Base-by-base conservation (phyloP, 2,329 filamentous ascomycete genomes). In the Venturia nashicola region DNA sequence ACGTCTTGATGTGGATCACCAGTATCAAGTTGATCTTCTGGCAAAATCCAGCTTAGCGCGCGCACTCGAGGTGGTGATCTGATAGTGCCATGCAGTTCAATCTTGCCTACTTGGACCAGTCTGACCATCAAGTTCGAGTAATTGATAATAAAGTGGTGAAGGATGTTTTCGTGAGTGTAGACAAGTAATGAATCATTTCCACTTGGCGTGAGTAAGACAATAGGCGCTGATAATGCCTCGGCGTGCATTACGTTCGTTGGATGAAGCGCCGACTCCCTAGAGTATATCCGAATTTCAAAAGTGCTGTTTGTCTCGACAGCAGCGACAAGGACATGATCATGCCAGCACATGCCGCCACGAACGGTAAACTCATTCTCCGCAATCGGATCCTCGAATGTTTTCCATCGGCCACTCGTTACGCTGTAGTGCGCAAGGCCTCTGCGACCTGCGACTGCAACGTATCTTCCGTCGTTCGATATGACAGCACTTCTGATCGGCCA, bases 311-410 rank as follows among this genome's bases (percentile, higher is more conserved):
- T 86, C 74, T 99, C 94, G n/a, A 97, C 87, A 4, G 93, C 91
- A 46, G 91, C 92, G 64, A 97, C 90, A 20, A 99, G 80, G 40
- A 97, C 89, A 75, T 99, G 93, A 68, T 96, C 91, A 72, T 96
- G 92, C 94, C 94, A 99, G 73, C 93, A 97, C 92, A 99, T 96
- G 7, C 94, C 94, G 60, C 94, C 94, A 67, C 92, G 83, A 16
- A 99, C 90, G 32, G 91, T 86, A 72, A 99, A 99, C 67, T 92
- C 90, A 69, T 92, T 91, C 74, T 97, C 94, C 71, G 87, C 83
- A 39, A 83, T 84, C 34, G 86, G 83, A 69, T 92, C 91, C 60
- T 88, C 83, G 73, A 99, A 99, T 0, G 89, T 95, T 73, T 96
- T 97, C 94, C 94, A 99, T 65, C 94, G 84, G 36, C 93, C 90